Evolutionary conservation across 1,284 basidiomycete genomes (phyloP).

Genomic region (Lignosus rhinocerotis): DNA sequence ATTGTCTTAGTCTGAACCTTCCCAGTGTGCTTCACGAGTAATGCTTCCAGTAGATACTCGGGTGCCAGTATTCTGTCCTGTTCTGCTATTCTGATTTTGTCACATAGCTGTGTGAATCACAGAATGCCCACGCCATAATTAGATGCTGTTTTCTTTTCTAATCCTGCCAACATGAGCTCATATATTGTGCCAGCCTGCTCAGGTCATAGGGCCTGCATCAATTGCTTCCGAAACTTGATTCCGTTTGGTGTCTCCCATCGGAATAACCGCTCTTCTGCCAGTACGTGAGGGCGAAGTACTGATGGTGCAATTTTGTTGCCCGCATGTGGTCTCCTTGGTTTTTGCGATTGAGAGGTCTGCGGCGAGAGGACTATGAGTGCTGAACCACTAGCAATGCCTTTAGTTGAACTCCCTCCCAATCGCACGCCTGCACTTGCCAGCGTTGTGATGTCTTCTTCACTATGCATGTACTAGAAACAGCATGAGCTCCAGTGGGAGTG

Average conservation of each 20-base stretch:
- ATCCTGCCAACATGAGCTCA: neutral
- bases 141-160: neutral
- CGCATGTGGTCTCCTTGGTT: neutral
- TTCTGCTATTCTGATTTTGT: neutral
- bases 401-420: neutral
- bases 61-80: neutral
- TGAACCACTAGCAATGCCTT: neutral
- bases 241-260: neutral
- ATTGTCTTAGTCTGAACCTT: neutral
- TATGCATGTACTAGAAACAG: neutral
- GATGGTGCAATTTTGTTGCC: neutral
- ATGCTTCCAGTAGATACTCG: slow-evolving; percentile 28
- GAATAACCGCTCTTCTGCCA: neutral
- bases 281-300: neutral
- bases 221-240: neutral
- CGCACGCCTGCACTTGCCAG: neutral
- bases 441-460: neutral
- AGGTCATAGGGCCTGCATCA: neutral
- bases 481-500: neutral
- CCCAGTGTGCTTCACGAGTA: slow-evolving; percentile 18
- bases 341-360: neutral
- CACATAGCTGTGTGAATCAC: neutral
- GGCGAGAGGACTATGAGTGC: neutral
- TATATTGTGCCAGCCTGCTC: neutral
- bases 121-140: neutral